Evolutionary conservation across 2,329 filamentous ascomycete genomes (phyloP).

Genomic region (Trichoderma lentiforme): DNA sequence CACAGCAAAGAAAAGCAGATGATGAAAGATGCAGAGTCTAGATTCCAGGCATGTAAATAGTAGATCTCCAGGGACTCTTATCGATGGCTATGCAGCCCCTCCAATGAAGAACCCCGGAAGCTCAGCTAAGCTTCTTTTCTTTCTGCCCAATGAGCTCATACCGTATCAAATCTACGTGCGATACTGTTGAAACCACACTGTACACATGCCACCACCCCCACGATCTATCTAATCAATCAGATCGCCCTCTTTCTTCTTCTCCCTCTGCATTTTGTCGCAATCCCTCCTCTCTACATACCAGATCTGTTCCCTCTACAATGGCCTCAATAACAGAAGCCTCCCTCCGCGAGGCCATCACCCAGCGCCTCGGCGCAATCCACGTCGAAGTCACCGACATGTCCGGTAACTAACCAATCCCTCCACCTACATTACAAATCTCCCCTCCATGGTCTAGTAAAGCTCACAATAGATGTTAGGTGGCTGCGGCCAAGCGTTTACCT

Average conservation of each 20-base stretch:
- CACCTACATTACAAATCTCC: not conserved
- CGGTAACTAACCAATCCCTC: conserved; percentile 50
- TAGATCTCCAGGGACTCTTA: not conserved
- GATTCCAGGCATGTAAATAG: not conserved
- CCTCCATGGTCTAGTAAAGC: not conserved
- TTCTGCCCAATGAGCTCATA: conserved; percentile 34
- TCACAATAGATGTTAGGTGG: conserved; percentile 42
- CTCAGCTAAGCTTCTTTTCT: conserved; percentile 7
- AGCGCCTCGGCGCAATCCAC: conserved; percentile 69
- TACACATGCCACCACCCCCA: conserved; percentile 21
- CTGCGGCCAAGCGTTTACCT: conserved; percentile 60
- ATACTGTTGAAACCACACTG: not conserved
- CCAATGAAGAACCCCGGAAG: not conserved
- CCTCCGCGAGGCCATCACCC: conserved; percentile 64
- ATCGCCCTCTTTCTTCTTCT: conserved; percentile 19
- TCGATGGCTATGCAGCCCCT: not conserved
- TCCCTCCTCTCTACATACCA: too few relatives aligned
- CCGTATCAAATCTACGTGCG: conserved; percentile 22
- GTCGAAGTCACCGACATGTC: conserved; percentile 92
- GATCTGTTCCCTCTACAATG: conserved; percentile 33
- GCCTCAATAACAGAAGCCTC: conserved; percentile 68
- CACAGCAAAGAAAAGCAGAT: not conserved
- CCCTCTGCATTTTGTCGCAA: not conserved
- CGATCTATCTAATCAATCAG: conserved; percentile 39
- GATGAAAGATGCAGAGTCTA: not conserved